These are phyloP conservation scores for Withania somnifera DNA, from an alignment of 305 asterid genomes.

Conservation along the genomic window DNA sequence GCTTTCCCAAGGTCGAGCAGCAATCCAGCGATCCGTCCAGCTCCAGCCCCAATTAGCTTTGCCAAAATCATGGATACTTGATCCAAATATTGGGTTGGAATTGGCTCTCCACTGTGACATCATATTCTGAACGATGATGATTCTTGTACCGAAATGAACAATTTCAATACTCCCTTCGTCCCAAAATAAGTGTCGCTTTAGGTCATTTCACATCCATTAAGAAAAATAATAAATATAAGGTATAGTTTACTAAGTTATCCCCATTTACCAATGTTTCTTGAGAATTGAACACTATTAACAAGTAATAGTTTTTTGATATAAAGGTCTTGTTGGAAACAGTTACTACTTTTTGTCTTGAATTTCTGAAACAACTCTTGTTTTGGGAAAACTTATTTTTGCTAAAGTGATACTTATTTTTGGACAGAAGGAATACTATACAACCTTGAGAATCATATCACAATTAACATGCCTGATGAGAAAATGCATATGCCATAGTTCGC, in stretches of 20 bases:
- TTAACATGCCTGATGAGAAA: conserved; percentile 64
- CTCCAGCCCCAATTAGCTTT: conserved; percentile 90
- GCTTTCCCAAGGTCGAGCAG: conserved; percentile 94
- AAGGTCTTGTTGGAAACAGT: too few species aligned
- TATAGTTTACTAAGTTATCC: too few species aligned
- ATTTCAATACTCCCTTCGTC: neutral
- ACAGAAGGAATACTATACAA: neutral
- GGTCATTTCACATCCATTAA: too few species aligned
- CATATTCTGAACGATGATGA: neutral
- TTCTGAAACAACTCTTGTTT: too few species aligned
- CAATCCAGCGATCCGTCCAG: conserved; percentile 90
- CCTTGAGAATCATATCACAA: neutral
- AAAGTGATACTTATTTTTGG: too few species aligned
- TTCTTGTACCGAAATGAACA: neutral
- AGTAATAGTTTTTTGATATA: too few species aligned
- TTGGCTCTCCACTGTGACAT: conserved; percentile 76
- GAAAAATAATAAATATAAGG: too few species aligned
- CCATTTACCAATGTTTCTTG: too few species aligned
- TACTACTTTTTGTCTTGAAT: too few species aligned
- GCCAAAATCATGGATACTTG: conserved; percentile 36
- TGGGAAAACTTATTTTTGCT: too few species aligned
- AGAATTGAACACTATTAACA: too few species aligned
- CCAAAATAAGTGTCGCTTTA: too few species aligned
- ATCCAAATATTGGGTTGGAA: conserved; percentile 39
- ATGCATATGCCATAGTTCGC: conserved; percentile 91